Percentiles rank a stretch among this genome's conserved stretches.
phyloP scores from a whole-genome alignment of 306 rosid genomes.

The Coriaria nepalensis region DNA sequence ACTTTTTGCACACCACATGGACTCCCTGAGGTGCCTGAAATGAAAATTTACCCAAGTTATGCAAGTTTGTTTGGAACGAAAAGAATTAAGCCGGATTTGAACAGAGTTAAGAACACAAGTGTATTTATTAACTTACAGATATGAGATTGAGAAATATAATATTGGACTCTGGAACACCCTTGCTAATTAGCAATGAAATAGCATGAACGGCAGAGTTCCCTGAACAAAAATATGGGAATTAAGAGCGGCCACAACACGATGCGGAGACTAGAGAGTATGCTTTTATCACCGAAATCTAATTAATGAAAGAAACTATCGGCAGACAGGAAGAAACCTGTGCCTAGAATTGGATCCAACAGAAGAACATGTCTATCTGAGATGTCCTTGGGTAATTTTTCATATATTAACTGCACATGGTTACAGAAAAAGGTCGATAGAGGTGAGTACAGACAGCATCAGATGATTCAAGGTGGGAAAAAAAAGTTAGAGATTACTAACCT shows the following conservation, averaged over 20 bases:
- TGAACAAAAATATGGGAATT: constrained; percentile 5
- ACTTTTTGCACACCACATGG: constrained; percentile 79
- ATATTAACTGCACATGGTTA: constrained; percentile 59
- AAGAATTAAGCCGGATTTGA: too few relatives aligned
- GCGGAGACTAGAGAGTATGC: too few relatives aligned
- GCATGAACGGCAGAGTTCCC: constrained; percentile 97
- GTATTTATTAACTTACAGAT: constrained; percentile 48
- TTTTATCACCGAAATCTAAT: too few relatives aligned
- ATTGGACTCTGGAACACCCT: constrained; percentile 96
- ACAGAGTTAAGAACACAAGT: too few relatives aligned
- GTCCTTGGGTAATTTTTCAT: constrained; percentile 85
- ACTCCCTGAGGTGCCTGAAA: constrained; percentile 94
- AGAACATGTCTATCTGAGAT: constrained; percentile 93
- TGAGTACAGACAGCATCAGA: too few relatives aligned
- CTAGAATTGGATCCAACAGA: constrained; percentile 90
- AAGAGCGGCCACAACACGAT: too few relatives aligned
- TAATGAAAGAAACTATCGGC: too few relatives aligned
- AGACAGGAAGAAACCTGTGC: constrained; percentile 55
- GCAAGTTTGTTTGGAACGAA: too few relatives aligned
- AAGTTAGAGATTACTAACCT: constrained; percentile 25
- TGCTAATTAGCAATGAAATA: constrained; percentile 56
- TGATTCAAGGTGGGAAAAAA: constrained; percentile 5
- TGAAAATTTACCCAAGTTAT: too few relatives aligned
- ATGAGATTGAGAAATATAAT: constrained; percentile 94
- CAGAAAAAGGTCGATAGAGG: too few relatives aligned